Conservation (phyloP, 1,284 basidiomycete species). For the Apiotrichum porosum region DNA sequence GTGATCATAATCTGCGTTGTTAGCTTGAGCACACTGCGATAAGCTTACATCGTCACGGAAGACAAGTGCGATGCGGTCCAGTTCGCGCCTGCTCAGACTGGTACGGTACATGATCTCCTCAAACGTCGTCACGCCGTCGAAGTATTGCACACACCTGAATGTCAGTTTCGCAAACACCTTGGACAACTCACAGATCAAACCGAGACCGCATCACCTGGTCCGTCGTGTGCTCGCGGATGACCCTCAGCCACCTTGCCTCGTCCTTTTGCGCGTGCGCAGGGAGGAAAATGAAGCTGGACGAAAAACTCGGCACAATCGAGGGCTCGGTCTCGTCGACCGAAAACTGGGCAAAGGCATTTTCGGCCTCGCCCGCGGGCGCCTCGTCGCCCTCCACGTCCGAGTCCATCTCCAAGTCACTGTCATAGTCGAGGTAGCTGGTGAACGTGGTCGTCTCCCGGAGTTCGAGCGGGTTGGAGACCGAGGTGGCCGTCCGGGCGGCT, state of each 20-base stretch:
- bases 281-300: conserved; percentile 35
- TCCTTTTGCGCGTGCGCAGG: conserved; percentile 43
- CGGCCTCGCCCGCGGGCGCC: neutral
- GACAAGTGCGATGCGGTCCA: conserved; percentile 34
- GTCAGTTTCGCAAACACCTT: neutral
- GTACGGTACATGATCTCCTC: conserved; percentile 48
- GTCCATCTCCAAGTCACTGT: conserved; percentile 39
- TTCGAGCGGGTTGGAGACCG: too few relatives aligned
- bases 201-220: conserved; percentile 35
- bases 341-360: conserved; percentile 11
- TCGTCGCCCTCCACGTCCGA: conserved; percentile 30
- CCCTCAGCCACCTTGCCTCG: conserved; percentile 42
- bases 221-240: conserved; percentile 35
- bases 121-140: conserved; percentile 44
- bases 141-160: conserved; percentile 43
- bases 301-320: conserved; percentile 28
- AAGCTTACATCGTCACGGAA: conserved; percentile 40
- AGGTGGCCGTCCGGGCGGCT: too few relatives aligned
- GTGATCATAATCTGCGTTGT: conserved; percentile 38
- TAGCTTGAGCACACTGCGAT: neutral
- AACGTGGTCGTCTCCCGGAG: neutral
- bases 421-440: conserved; percentile 22
- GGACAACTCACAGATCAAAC: conserved; percentile 38
- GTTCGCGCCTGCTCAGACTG: conserved; percentile 34
- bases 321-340: conserved; percentile 29